Percentiles rank a stretch among this genome's conserved stretches.
Conservation (phyloP, 2,329 filamentous ascomycete species). For the Pseudogymnoascus verrucosus region DNA sequence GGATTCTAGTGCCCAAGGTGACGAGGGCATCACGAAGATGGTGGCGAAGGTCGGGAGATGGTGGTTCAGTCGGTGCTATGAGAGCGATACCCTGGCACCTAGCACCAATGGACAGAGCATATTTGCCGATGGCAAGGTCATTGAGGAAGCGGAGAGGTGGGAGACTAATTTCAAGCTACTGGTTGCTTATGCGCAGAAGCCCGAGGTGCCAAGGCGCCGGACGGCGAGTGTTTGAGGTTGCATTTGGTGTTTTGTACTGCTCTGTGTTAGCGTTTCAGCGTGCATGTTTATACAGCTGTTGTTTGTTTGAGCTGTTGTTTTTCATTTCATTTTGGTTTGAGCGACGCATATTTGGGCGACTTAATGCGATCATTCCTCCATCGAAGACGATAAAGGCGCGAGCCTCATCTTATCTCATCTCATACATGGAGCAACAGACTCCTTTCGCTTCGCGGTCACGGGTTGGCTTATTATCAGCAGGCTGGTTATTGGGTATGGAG, state of each 20-base stretch:
- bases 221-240: slow-evolving; percentile 22
- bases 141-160: slow-evolving; percentile 79
- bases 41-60: slow-evolving; percentile 86
- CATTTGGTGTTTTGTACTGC: background rate
- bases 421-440: slow-evolving; percentile 1
- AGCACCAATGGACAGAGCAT: slow-evolving; percentile 51
- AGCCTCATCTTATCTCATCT: slow-evolving; percentile 6
- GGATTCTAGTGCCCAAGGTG: slow-evolving; percentile 60
- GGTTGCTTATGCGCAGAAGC: slow-evolving; percentile 63
- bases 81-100: slow-evolving; percentile 50
- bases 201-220: slow-evolving; percentile 20
- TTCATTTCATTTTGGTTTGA: background rate
- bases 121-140: slow-evolving; percentile 66
- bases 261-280: background rate
- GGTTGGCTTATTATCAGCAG: slow-evolving; percentile 6
- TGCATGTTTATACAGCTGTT: background rate
- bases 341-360: slow-evolving; percentile 1
- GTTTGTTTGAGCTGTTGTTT: background rate
- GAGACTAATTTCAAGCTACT: slow-evolving; percentile 83
- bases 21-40: slow-evolving; percentile 85
- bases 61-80: slow-evolving; percentile 96
- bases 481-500: background rate
- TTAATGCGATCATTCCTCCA: background rate
- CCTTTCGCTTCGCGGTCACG: background rate
- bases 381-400: slow-evolving; percentile 10